These are phyloP conservation scores for Phytophthora pisi DNA, from an alignment of 352 stramenopile genomes.

Conservation along the genomic window DNA sequence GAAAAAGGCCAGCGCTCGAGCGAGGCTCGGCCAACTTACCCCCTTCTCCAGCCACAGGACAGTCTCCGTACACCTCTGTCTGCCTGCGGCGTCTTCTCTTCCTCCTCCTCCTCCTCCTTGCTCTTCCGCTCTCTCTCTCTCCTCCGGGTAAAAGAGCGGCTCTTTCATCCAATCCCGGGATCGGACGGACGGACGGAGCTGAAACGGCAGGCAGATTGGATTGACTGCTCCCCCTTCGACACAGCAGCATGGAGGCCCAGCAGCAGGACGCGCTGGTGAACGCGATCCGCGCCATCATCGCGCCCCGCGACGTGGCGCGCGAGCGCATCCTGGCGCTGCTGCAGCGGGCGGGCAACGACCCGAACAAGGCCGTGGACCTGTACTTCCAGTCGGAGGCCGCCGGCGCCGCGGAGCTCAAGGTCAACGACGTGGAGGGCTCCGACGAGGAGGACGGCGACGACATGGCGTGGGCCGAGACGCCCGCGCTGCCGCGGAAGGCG, in stretches of 20 bases:
- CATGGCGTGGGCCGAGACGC: constrained; percentile 26
- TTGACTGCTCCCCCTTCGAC: background rate
- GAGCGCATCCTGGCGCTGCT: constrained; percentile 74
- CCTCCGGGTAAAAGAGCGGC: constrained; percentile 20
- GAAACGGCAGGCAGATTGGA: constrained; percentile 7
- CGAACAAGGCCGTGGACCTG: constrained; percentile 84
- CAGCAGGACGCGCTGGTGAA: constrained; percentile 75
- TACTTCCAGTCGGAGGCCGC: constrained; percentile 72
- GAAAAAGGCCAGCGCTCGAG: constrained; percentile 40
- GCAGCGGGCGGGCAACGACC: constrained; percentile 63
- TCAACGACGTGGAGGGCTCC: constrained; percentile 61
- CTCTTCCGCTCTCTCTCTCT: constrained; percentile 1
- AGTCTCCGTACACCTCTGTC: background rate
- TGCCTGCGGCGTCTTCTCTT: background rate
- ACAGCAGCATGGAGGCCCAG: constrained; percentile 48
- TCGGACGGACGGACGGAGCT: constrained; percentile 10
- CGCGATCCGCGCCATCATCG: constrained; percentile 81
- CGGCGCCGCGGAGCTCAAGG: constrained; percentile 37
- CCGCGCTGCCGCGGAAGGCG: constrained; percentile 17
- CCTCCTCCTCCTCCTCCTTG: background rate
- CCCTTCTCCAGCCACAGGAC: background rate
- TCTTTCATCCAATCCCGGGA: constrained; percentile 24
- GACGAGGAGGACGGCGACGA: constrained; percentile 43
- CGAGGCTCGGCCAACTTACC: background rate
- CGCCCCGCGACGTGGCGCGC: constrained; percentile 60